Evolutionary conservation across 164 flowering plant species (phyloP).

Genomic region (Stephania japonica): DNA sequence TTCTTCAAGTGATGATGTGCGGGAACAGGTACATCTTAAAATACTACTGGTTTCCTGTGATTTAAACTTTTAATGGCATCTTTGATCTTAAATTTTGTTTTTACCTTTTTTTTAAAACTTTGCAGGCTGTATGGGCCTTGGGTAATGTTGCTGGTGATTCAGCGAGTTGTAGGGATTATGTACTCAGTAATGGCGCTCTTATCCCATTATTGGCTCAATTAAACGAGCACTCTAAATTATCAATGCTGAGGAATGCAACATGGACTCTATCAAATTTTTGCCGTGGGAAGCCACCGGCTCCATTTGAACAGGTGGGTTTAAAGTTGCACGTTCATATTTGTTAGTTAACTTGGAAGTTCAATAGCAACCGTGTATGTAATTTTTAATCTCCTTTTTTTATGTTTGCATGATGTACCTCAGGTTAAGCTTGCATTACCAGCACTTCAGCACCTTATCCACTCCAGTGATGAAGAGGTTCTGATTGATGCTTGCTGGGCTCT

Average conservation of each 20-base stretch:
- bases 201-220: constrained; percentile 67
- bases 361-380: neutral
- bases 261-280: constrained; percentile 28
- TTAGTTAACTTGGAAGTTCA: neutral
- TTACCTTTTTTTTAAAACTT: neutral
- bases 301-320: constrained; percentile 58
- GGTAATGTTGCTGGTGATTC: constrained; percentile 95
- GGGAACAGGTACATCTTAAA: constrained; percentile 59
- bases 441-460: constrained; percentile 47
- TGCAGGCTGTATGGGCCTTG: constrained; percentile 91
- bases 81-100: neutral
- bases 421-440: constrained; percentile 61
- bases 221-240: constrained; percentile 60
- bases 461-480: constrained; percentile 59
- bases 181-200: constrained; percentile 64
- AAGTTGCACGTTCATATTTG: neutral
- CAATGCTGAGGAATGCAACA: constrained; percentile 27
- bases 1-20: constrained; percentile 74
- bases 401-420: constrained; percentile 19
- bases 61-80: neutral
- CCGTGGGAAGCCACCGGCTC: constrained; percentile 37
- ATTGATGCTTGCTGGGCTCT: constrained; percentile 74
- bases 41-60: neutral
- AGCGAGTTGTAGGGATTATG: constrained; percentile 73
- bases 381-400: neutral